A percentile compares a stretch with the other conserved stretches of the same genome.
phyloP scores from a whole-genome alignment of 352 stramenopile genomes.

The Elongisporangium senticosum region DNA sequence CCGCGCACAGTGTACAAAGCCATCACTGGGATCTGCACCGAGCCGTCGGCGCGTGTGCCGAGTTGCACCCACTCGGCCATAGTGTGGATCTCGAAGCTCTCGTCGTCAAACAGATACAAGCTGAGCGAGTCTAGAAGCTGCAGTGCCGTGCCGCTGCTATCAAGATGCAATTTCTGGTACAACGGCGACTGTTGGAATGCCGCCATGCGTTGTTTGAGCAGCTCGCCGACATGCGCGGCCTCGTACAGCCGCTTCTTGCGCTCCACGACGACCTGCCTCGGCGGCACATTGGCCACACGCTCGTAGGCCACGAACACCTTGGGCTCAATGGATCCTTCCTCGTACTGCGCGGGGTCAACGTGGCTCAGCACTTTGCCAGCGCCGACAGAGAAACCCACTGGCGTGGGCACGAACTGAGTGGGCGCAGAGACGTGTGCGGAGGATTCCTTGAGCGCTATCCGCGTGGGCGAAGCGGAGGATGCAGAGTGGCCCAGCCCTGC shows the following conservation, averaged over 20 bases:
- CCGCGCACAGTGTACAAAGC: slow-evolving; percentile 62
- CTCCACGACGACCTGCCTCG: slow-evolving; percentile 66
- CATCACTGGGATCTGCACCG: slow-evolving; percentile 62
- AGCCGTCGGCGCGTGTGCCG: slow-evolving; percentile 36
- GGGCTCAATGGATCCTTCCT: slow-evolving; percentile 57
- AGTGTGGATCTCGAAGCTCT: slow-evolving; percentile 69
- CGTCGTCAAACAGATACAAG: slow-evolving; percentile 75
- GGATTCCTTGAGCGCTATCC: slow-evolving; percentile 23
- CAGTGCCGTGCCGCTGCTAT: slow-evolving; percentile 45
- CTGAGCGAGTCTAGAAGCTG: slow-evolving; percentile 52
- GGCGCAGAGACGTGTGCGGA: slow-evolving; percentile 29
- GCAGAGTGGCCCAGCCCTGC: neutral
- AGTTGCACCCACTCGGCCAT: slow-evolving; percentile 60
- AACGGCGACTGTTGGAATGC: slow-evolving; percentile 27
- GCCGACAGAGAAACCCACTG: slow-evolving; percentile 38
- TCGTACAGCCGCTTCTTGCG: slow-evolving; percentile 59
- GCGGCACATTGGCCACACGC: slow-evolving; percentile 39
- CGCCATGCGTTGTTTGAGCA: slow-evolving; percentile 43
- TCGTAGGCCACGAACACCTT: slow-evolving; percentile 73
- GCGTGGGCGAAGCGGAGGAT: slow-evolving; percentile 18
- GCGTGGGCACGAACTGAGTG: slow-evolving; percentile 28
- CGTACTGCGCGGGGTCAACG: slow-evolving; percentile 33
- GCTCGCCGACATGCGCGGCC: slow-evolving; percentile 28
- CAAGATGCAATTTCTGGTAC: slow-evolving; percentile 32
- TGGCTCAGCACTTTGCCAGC: slow-evolving; percentile 30